Base-by-base conservation (phyloP, 2,329 filamentous ascomycete genomes). In the Botrytis fragariae region DNA sequence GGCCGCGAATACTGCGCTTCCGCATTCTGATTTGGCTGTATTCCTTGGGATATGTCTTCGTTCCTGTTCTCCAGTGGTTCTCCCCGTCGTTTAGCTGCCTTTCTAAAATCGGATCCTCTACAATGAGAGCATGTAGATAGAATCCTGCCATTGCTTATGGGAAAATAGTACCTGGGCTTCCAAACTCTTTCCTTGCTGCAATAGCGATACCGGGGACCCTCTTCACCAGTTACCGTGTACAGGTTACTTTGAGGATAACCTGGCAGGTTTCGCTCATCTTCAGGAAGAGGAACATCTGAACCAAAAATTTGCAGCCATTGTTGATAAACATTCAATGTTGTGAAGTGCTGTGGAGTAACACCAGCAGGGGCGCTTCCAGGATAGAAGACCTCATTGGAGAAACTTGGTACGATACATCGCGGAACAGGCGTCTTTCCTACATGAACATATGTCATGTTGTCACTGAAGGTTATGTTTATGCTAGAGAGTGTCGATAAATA, bases 51-150 rank as follows among this genome's bases (percentile, higher is more conserved):
- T 14, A 6, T 16, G 12, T 14, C 14, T 10, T 16, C 25, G 12
- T 7, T n/a, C 1, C 5, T 7, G 5, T 54, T n/a, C 25, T n/a
- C 12, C 12, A 16, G 14, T 54, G 25, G 6, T n/a, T 14, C 12
- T 54, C 2, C 48, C 3, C 1, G n/a, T 18, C 16, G n/a, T 18
- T 29, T 57, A 29, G 5, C 51, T 29, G 6, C 7, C 2, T 14
- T 29, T 18, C 51, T 57, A 2, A 18, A 0, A 3, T 14, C 14
- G 18, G 7, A 14, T 0, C 6, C 3, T 29, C 4, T 57, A 14
- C 51, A 57, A 9, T 8, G 6, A 57, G 3, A 18, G 7, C 51
- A 57, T 29, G 51, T 8, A 18, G n/a, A 29, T 9, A 32, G 14
- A 57, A 29, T 18, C 12, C 51, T 18, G n/a, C 14, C n/a, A 8